Conservation (phyloP, 768 basidiomycete species). For the Exidia glandulosa region DNA sequence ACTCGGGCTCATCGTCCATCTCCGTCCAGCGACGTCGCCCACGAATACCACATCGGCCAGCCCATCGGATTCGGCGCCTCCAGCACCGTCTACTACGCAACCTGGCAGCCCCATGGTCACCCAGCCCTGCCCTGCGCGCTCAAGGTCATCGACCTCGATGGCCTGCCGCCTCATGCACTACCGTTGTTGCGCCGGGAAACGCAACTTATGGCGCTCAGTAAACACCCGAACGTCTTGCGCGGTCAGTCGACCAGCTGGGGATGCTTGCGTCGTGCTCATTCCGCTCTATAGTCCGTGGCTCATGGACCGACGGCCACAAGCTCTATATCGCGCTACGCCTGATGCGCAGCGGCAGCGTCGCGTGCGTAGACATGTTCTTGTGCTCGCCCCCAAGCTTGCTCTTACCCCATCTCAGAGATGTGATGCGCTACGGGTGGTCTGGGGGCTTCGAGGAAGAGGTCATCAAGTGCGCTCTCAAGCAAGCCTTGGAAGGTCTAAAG, state of each 20-base stretch:
- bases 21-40: slow-evolving; percentile 44
- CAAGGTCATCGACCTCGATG: slow-evolving; percentile 84
- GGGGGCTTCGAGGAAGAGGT: slow-evolving; percentile 91
- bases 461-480: slow-evolving; percentile 70
- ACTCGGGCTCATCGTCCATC: neutral
- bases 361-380: slow-evolving; percentile 14
- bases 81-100: slow-evolving; percentile 78
- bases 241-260: neutral
- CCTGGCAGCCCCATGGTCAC: slow-evolving; percentile 35
- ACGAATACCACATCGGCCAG: slow-evolving; percentile 64
- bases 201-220: slow-evolving; percentile 82
- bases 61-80: slow-evolving; percentile 89
- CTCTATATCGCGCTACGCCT: slow-evolving; percentile 79
- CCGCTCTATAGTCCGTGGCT: slow-evolving; percentile 50
- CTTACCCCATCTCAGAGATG: slow-evolving; percentile 28
- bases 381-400: neutral
- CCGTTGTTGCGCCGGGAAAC: slow-evolving; percentile 73
- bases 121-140: slow-evolving; percentile 55
- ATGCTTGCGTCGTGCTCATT: neutral
- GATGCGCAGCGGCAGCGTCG: slow-evolving; percentile 81
- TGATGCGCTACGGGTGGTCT: slow-evolving; percentile 74
- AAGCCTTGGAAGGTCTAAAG: slow-evolving; percentile 84
- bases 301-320: slow-evolving; percentile 77
- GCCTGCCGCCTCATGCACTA: slow-evolving; percentile 59
- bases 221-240: slow-evolving; percentile 87